Base-by-base conservation (phyloP, 495 filamentous ascomycete genomes). In the Penicillium riverlandense region DNA sequence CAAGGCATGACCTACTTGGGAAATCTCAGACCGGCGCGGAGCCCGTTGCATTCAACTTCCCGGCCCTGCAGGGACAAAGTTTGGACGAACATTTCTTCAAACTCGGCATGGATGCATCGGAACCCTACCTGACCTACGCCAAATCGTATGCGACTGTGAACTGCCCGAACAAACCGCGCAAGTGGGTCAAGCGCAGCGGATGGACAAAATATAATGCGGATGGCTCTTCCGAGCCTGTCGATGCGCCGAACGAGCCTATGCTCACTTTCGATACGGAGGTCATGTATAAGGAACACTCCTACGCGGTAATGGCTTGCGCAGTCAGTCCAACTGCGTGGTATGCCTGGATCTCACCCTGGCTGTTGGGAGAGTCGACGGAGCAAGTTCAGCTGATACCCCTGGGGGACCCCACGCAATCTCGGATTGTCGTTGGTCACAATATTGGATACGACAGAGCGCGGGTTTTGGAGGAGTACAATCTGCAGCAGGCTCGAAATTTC, bases 201-300 rank as follows among this genome's bases (percentile, higher is more conserved):
- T 99, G 92, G 92, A 96, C 91, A 1, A 95, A 88, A 64, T 99
- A 99, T 59, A 67, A 83, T 46, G 38, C 57, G 7, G 85, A 95
- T 63, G 89, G 88, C 10, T 75, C 70, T 7, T 72, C 70, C 37
- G 84, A 90, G 52, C 61, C 71, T 0, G 82, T 95, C 12, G 81
- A 84, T 47, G 79, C 79, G 8, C 92, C 92, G 0, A 67, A 88
- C 34, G 90, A 90, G 50, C 65, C 81, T 15, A 82, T 88, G 77
- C 65, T 99, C 34, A 86, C 83, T 28, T 99, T 99, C 58, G 92
- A 99, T 63, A 92, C 89, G 10, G 92, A 99, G 65, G 90, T 96
- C 37, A 84, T 99, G 82, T 99, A 83, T 71, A 95, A 94, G 54
- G 79, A 90, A 55, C 87, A 83, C 54, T 79, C 84, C 0, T 97